These are phyloP conservation scores for Peronospora destructor DNA, from an alignment of 352 stramenopile genomes.

Conservation along the genomic window DNA sequence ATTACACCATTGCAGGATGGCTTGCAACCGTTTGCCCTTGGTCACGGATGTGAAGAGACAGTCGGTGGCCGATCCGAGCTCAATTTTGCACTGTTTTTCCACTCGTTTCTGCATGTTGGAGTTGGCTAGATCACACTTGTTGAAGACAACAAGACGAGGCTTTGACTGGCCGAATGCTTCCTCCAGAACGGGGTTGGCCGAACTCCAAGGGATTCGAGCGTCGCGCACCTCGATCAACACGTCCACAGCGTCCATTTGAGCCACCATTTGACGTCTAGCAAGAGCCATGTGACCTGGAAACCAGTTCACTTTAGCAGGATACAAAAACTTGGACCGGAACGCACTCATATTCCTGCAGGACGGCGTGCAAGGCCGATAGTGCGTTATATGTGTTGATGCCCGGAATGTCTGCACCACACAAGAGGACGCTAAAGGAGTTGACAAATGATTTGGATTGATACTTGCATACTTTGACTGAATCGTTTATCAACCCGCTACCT, in stretches of 20 bases:
- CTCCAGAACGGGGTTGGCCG: conserved; percentile 74
- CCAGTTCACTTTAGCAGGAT: conserved; percentile 81
- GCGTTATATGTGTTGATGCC: background rate
- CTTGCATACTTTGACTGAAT: no score
- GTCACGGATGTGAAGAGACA: conserved; percentile 79
- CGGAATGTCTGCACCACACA: conserved; percentile 11
- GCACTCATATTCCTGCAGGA: conserved; percentile 37
- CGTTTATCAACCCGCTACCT: no score
- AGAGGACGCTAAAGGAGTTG: conserved; percentile 7
- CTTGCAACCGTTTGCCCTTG: conserved; percentile 64
- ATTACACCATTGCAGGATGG: conserved; percentile 79
- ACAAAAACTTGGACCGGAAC: conserved; percentile 74
- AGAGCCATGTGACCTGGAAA: conserved; percentile 84
- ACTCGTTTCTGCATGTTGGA: conserved; percentile 78
- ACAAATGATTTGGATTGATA: conserved; percentile 4
- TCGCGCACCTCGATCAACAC: conserved; percentile 81
- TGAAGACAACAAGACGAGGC: conserved; percentile 78
- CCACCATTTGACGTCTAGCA: conserved; percentile 72
- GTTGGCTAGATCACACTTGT: conserved; percentile 85
- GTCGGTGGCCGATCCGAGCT: conserved; percentile 31
- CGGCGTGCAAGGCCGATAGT: conserved; percentile 5
- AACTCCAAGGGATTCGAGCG: conserved; percentile 78
- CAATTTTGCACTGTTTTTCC: conserved; percentile 44
- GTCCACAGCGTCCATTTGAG: conserved; percentile 74
- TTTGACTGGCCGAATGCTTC: conserved; percentile 71